phyloP scores from a whole-genome alignment of 2,329 filamentous ascomycete species.

The Talaromyces piceae region DNA sequence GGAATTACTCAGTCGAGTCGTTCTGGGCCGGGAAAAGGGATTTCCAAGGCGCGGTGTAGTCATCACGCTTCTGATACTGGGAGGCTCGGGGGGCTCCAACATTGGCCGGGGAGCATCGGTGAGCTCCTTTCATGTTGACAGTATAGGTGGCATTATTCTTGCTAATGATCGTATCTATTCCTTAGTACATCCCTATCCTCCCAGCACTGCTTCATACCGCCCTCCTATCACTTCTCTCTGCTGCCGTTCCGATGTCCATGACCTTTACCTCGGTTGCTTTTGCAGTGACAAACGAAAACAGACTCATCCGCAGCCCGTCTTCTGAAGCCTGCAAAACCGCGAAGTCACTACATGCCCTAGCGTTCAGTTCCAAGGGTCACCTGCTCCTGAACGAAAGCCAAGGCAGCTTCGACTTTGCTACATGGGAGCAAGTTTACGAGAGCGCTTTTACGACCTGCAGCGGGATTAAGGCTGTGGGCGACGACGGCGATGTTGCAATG shows the following conservation, averaged over 20 bases:
- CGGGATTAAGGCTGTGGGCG: conserved; percentile 29
- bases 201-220: conserved; percentile 76
- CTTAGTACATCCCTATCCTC: conserved; percentile 68
- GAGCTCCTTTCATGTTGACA: conserved; percentile 12
- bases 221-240: conserved; percentile 70
- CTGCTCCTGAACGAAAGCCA: conserved; percentile 75
- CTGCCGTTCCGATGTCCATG: conserved; percentile 69
- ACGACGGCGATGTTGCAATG: conserved; percentile 38
- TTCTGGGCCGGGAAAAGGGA: conserved; percentile 37
- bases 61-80: conserved; percentile 35
- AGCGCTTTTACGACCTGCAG: conserved; percentile 61
- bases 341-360: conserved; percentile 71
- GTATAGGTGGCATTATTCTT: conserved; percentile 8
- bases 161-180: conserved; percentile 5
- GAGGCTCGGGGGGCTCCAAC: conserved; percentile 25
- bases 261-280: conserved; percentile 61
- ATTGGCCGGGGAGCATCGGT: conserved; percentile 32
- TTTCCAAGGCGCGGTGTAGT: conserved; percentile 37
- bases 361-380: conserved; percentile 66
- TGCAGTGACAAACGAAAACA: conserved; percentile 43
- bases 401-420: conserved; percentile 64
- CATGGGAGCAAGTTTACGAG: conserved; percentile 66
- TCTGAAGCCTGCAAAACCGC: conserved; percentile 55
- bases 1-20: conserved; percentile 28
- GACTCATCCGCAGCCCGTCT: conserved; percentile 54